Percentiles rank a stretch among this genome's conserved stretches.
These are phyloP conservation scores for Brasenia schreberi DNA, from an alignment of 164 flowering plant species.

Conservation along the genomic window DNA sequence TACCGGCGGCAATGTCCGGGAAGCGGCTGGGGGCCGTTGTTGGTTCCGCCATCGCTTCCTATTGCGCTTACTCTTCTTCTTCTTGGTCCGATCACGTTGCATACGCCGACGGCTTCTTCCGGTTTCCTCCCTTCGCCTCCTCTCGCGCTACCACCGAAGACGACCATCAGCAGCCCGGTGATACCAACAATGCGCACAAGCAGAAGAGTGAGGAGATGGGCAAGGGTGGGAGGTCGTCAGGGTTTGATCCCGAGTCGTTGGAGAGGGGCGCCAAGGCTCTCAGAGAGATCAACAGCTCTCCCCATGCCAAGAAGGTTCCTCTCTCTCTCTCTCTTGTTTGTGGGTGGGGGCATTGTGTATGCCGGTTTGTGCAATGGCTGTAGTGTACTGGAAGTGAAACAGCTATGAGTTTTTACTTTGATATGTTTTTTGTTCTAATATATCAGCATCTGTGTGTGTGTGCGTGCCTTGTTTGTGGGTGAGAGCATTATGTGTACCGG, in stretches of 20 bases:
- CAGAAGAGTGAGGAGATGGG: not conserved
- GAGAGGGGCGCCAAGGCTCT: conserved; percentile 80
- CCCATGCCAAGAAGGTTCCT: conserved; percentile 40
- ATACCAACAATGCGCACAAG: conserved; percentile 16
- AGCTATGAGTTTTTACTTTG: too few relatives aligned
- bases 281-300: conserved; percentile 51
- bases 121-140: conserved; percentile 28
- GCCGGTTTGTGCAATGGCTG: not conserved
- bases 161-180: conserved; percentile 23
- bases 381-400: too few relatives aligned
- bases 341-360: not conserved
- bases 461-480: not conserved
- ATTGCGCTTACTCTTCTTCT: not conserved
- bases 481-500: not conserved
- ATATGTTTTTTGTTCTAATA: too few relatives aligned
- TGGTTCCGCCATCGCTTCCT: not conserved
- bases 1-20: not conserved
- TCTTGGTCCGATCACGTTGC: conserved; percentile 8
- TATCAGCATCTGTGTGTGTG: not conserved
- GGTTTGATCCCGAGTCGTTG: conserved; percentile 53
- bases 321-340: not conserved
- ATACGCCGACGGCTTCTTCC: conserved; percentile 35
- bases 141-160: conserved; percentile 12
- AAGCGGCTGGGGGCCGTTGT: not conserved
- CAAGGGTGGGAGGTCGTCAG: conserved; percentile 8